Evolutionary conservation across 352 stramenopile genomes (phyloP), one percentile per base, ranked within the genome.

Genomic region (Phytopythium mirpurense): DNA sequence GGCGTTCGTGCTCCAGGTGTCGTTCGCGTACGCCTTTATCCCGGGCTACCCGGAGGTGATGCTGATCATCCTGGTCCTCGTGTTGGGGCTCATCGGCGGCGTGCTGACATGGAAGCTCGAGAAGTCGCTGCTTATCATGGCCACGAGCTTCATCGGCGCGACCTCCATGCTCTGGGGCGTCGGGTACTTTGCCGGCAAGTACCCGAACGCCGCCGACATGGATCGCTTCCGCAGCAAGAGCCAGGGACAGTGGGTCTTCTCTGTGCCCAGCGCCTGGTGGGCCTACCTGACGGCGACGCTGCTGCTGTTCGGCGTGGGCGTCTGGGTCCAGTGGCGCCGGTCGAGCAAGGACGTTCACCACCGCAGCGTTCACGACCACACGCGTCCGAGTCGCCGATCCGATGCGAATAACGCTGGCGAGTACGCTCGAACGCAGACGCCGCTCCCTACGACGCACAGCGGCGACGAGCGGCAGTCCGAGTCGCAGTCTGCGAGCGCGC

Each of bases 181-280:
- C n/a, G 83, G 78, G 15, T 86, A 87, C 47, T 90, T 93, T 37
- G 68, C 66, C 40, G 80, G 78, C 27, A 71, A 70, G 21, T 93
- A 89, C 57, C 80, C 80, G 10, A 90, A 74, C 41, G 60, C 51
- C n/a, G 67, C 69, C 8, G 68, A 83, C 6, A 67, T 90, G 21
- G 54, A 77, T 5, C 68, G 56, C 12, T 85, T 88, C 36, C 69
- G 75, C 38, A 37, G 5, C 46, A 58, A 12, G 24, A 49, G 46
- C 18, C 35, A 65, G 1, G 60, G 68, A 18, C 32, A 52, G 3
- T 86, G 63, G 63, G 9, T 75, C 19, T 80, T 79, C 50, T 54
- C 62, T 12, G 65, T 93, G 19, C 73, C 75, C 1, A 48, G 23
- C 0, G 60, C 69, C 3, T 93, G 83, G 83, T 93, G 78, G 78